Conservation (phyloP, 805 yeast genomes). For the Ogataea populi-albae region DNA sequence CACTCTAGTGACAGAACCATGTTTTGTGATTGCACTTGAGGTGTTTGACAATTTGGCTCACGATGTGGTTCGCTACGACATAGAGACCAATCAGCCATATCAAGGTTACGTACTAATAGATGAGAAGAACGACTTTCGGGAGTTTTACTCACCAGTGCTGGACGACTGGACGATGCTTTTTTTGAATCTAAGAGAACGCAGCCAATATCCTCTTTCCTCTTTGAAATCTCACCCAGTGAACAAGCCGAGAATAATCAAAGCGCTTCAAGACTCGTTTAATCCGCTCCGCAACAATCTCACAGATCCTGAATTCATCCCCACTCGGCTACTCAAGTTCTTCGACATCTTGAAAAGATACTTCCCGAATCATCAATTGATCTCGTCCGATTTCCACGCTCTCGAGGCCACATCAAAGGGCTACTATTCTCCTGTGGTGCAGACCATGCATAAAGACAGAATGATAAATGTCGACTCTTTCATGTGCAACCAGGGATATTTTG, state of each 20-base stretch:
- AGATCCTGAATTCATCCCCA: constrained; percentile 80
- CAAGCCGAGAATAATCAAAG: constrained; percentile 42
- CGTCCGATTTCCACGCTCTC: constrained; percentile 63
- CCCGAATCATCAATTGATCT: constrained; percentile 71
- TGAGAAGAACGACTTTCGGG: constrained; percentile 69
- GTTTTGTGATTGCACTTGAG: constrained; percentile 76
- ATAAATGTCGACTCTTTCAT: constrained; percentile 69
- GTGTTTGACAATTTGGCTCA: constrained; percentile 84
- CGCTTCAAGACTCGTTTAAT: constrained; percentile 46
- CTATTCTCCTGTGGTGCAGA: constrained; percentile 77
- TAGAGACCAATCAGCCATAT: constrained; percentile 58
- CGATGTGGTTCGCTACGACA: constrained; percentile 75
- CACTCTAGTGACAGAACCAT: constrained; percentile 54
- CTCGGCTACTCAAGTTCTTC: constrained; percentile 63
- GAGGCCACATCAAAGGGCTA: constrained; percentile 55
- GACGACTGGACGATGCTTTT: constrained; percentile 55
- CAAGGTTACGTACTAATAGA: constrained; percentile 79
- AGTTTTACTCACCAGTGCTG: constrained; percentile 62
- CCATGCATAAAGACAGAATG: constrained; percentile 64
- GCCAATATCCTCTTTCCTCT: constrained; percentile 34
- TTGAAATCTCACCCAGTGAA: constrained; percentile 55
- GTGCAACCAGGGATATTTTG: constrained; percentile 84
- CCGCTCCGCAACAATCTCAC: constrained; percentile 69
- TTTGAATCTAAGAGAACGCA: constrained; percentile 52
- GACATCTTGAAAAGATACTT: constrained; percentile 59